A percentile compares a stretch with the other conserved stretches of the same genome.
phyloP scores from a whole-genome alignment of 371 early-diverging fungal genomes.

The Mortierella sp. region DNA sequence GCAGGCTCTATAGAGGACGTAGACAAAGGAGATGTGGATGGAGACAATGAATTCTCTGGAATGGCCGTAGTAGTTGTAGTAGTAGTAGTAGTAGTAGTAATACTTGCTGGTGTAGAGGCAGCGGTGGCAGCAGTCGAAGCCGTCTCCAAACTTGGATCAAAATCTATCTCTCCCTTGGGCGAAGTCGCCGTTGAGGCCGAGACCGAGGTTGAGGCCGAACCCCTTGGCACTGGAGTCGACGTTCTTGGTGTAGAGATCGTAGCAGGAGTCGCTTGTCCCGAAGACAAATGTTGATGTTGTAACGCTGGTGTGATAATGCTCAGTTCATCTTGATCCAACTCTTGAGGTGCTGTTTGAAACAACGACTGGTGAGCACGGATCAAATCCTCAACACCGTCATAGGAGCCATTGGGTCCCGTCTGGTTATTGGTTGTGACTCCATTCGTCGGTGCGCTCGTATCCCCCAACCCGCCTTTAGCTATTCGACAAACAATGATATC shows the following conservation, averaged over 20 bases:
- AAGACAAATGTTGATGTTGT: conserved; percentile 19
- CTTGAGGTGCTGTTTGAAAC: too few relatives aligned
- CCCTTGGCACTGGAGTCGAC: too few relatives aligned
- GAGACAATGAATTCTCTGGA: conserved; percentile 1
- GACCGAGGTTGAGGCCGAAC: background rate
- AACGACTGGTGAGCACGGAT: conserved; percentile 4
- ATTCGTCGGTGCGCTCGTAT: background rate
- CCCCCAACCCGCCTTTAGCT: conserved; percentile 16
- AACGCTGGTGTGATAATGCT: conserved; percentile 16
- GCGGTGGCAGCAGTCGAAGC: background rate
- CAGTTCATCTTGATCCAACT: conserved; percentile 11
- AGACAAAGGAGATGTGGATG: background rate
- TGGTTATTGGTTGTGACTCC: too few relatives aligned
- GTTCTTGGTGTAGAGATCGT: background rate
- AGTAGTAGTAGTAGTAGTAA: background rate
- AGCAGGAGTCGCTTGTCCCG: conserved; percentile 10
- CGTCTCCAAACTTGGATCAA: background rate
- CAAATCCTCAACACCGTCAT: conserved; percentile 11
- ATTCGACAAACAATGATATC: background rate
- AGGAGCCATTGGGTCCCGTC: too few relatives aligned
- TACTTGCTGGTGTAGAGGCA: too few relatives aligned
- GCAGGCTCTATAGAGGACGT: too few relatives aligned
- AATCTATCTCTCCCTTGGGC: background rate
- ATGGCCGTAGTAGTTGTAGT: background rate
- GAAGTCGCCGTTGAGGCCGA: background rate